These are phyloP conservation scores for Acorus calamus DNA, from an alignment of 106 monocot species.

Conservation along the genomic window DNA sequence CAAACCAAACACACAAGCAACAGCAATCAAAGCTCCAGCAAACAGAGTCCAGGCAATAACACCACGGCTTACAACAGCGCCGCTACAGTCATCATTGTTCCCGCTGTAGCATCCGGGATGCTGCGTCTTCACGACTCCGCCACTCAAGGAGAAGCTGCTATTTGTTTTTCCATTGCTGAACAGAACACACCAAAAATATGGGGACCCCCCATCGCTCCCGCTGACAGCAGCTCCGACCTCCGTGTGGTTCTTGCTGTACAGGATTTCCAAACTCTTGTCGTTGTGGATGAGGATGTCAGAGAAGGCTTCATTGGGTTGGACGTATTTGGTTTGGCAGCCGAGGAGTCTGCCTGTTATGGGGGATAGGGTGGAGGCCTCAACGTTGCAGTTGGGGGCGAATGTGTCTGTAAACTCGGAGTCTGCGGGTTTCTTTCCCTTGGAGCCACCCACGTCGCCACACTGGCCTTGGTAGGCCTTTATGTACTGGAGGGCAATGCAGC, in stretches of 20 bases:
- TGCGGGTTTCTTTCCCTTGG: conserved; percentile 47
- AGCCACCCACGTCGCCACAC: conserved; percentile 38
- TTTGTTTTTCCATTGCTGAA: conserved; percentile 68
- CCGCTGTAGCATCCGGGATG: conserved; percentile 82
- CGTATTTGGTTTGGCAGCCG: conserved; percentile 65
- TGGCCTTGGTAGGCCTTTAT: conserved; percentile 82
- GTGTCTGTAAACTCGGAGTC: conserved; percentile 45
- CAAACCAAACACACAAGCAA: conserved; percentile 17
- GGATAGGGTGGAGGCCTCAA: conserved; percentile 35
- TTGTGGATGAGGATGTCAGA: conserved; percentile 33
- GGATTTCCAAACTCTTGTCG: conserved; percentile 41
- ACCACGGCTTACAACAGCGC: not conserved
- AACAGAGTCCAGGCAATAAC: conserved; percentile 1
- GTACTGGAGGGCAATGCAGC: conserved; percentile 77
- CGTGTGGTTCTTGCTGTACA: conserved; percentile 70
- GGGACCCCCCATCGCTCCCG: conserved; percentile 66
- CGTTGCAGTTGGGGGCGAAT: conserved; percentile 81
- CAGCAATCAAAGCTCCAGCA: conserved; percentile 13
- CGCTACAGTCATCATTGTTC: conserved; percentile 65
- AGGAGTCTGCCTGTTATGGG: conserved; percentile 77
- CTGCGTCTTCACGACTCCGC: conserved; percentile 40
- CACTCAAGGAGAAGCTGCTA: conserved; percentile 39
- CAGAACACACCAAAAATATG: conserved; percentile 83
- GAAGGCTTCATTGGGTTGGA: conserved; percentile 47
- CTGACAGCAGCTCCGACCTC: conserved; percentile 68